Percentiles rank a stretch among this genome's conserved stretches.
These are phyloP conservation scores for Nitzschia putrida DNA, from an alignment of 108 stramenopile species.

Conservation along the genomic window DNA sequence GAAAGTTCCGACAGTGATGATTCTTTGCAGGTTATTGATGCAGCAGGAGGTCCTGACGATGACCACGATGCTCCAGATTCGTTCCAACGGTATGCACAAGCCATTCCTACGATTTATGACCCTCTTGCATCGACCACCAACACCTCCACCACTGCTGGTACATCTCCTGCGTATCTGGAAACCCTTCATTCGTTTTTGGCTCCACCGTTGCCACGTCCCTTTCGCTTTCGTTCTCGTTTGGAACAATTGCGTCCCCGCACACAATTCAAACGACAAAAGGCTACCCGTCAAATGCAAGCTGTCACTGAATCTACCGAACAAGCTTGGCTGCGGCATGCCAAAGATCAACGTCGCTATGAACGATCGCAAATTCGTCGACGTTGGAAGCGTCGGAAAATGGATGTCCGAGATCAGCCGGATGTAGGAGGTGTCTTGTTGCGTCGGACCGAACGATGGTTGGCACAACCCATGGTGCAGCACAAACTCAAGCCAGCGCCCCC, in stretches of 20 bases:
- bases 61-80: not conserved
- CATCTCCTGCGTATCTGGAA: constrained; percentile 1
- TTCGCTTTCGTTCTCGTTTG: not conserved
- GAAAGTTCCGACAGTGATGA: constrained; percentile 13
- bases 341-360: not conserved
- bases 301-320: constrained; percentile 27
- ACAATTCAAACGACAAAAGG: not conserved
- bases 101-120: no score
- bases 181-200: constrained; percentile 1
- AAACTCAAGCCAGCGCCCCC: constrained; percentile 7
- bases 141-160: not conserved
- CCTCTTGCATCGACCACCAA: not conserved
- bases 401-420: constrained; percentile 38
- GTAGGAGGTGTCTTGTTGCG: constrained; percentile 19
- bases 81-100: not conserved
- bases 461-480: constrained; percentile 3
- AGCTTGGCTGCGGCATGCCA: constrained; percentile 15
- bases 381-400: constrained; percentile 33
- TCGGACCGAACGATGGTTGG: constrained; percentile 13
- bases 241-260: constrained; percentile 3
- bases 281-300: not conserved
- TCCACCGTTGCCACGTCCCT: constrained; percentile 2
- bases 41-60: not conserved
- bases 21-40: not conserved
- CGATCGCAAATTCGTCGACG: constrained; percentile 1